phyloP scores from a whole-genome alignment of 768 basidiomycete species.

The Leccinellum albellum region DNA sequence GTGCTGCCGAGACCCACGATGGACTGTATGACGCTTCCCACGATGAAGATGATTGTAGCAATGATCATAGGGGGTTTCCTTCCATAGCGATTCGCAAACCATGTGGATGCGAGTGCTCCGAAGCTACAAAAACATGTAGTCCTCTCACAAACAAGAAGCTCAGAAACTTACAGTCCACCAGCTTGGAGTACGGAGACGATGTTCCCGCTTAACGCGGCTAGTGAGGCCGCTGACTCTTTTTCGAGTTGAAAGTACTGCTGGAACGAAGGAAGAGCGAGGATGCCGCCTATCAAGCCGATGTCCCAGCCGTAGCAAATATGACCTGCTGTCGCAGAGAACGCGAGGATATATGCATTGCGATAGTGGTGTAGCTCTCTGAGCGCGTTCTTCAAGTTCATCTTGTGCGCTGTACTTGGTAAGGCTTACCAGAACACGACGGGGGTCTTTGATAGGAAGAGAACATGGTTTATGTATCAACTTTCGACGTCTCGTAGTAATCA shows the following conservation, averaged over 20 bases:
- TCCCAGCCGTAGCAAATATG: constrained; percentile 38
- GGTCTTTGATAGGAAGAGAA: not conserved
- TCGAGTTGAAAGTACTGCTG: constrained; percentile 33
- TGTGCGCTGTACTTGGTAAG: not conserved
- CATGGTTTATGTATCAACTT: not conserved
- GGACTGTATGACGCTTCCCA: constrained; percentile 35
- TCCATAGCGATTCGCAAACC: constrained; percentile 31
- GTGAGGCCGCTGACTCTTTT: constrained; percentile 19
- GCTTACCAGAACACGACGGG: not conserved
- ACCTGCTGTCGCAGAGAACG: constrained; percentile 33
- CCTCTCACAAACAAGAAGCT: not conserved
- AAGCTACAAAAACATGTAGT: not conserved
- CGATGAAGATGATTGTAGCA: constrained; percentile 31
- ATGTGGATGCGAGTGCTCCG: constrained; percentile 28
- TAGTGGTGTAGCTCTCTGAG: constrained; percentile 23
- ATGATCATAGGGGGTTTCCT: constrained; percentile 33
- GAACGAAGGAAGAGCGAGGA: constrained; percentile 35
- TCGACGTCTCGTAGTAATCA: not conserved
- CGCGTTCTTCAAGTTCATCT: constrained; percentile 23
- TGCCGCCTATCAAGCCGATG: constrained; percentile 36
- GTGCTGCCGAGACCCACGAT: constrained; percentile 32
- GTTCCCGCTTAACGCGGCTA: constrained; percentile 32
- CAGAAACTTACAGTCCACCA: constrained; percentile 32
- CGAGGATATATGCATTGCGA: constrained; percentile 34
- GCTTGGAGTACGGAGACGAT: constrained; percentile 38